Base-by-base conservation (phyloP, 2,329 filamentous ascomycete species). In the Phyllosticta paracitricarpa region DNA sequence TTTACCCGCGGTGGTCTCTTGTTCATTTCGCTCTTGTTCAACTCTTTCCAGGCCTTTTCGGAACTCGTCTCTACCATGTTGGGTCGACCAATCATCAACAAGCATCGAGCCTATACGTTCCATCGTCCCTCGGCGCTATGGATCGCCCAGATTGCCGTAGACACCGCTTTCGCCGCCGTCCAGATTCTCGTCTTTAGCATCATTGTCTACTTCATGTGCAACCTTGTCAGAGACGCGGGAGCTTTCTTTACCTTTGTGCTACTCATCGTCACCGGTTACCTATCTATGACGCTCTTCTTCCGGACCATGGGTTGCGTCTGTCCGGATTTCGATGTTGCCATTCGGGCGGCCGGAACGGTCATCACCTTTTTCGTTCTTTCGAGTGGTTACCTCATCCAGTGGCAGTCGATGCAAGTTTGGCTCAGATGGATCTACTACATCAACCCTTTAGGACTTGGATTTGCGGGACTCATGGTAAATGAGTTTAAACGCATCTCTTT, bases 281-380 rank as follows among this genome's bases (percentile, higher is more conserved):
- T 96, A 68, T 81, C 83, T 64, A 94, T 94, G 89, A 91, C 88
- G 55, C 91, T 91, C 85, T 82, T 93, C 65, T 95, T 95, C 82
- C 84, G 90, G 57, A 88, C 85, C 5, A 89, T 95, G 65, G 90
- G 82, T 1, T 90, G 86, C 63, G 63, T 89, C 12, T 91, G 87
- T 63, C 88, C 89, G 0, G 88, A 91, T 68, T 95, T 95, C 62
- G 89, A 95, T 70, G 89, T 88, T 53, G 91, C 91, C 2, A 89
- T 92, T 73, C 92, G 92, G 72, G 71, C 89, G 61, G 89, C 89
- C 6, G 86, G 89, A 4, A 80, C 90, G 0, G 82, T 91, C 58
- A 91, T 96, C 65, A 92, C 89, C 0, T 75, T 92, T n/a, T 90
- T 92, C 67, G 84, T 94, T 26, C 78, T 91, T 22, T 94, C 89